These are phyloP conservation scores for Knoxdaviesia capensis DNA, from an alignment of 2,329 filamentous ascomycete genomes.

Conservation along the genomic window DNA sequence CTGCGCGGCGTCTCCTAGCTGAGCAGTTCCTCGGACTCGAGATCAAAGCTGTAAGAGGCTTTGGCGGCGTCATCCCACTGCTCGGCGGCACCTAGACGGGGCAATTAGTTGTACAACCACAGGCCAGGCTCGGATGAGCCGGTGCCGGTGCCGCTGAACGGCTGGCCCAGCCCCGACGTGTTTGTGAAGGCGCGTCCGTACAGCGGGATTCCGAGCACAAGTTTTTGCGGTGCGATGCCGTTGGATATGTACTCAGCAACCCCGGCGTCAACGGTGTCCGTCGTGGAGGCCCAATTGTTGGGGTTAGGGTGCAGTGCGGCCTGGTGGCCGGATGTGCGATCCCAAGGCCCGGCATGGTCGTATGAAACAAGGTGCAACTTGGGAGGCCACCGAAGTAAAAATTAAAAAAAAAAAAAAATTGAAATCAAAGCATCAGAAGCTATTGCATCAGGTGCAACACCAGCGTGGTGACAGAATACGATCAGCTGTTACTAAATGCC, in stretches of 20 bases:
- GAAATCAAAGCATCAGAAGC: too few species aligned
- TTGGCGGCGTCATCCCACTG: conserved; percentile 33
- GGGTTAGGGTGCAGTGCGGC: conserved; percentile 40
- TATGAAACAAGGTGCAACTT: conserved; percentile 41
- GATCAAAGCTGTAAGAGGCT: conserved; percentile 56
- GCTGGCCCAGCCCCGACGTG: conserved; percentile 44
- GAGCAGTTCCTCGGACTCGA: conserved; percentile 36
- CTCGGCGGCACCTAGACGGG: conserved; percentile 35
- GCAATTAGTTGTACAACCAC: conserved; percentile 57
- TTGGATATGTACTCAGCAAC: conserved; percentile 16
- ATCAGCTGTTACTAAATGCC: too few species aligned
- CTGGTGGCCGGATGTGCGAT: conserved; percentile 40
- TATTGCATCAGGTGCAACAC: too few species aligned
- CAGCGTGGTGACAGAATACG: too few species aligned
- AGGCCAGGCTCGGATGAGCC: conserved; percentile 39
- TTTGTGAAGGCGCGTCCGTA: conserved; percentile 59
- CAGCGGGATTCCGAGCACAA: conserved; percentile 57
- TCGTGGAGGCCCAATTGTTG: conserved; percentile 45
- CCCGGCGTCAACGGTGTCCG: conserved; percentile 39
- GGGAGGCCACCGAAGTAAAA: too few species aligned
- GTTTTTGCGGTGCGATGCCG: conserved; percentile 40
- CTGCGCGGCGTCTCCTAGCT: conserved; percentile 46
- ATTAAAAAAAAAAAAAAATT: too few species aligned
- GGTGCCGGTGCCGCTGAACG: conserved; percentile 36
- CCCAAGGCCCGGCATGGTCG: conserved; percentile 52